Evolutionary conservation across 805 yeast genomes (phyloP), one percentile per base, ranked within the genome.

Genomic region (Wickerhamomyces sydowiorum): DNA sequence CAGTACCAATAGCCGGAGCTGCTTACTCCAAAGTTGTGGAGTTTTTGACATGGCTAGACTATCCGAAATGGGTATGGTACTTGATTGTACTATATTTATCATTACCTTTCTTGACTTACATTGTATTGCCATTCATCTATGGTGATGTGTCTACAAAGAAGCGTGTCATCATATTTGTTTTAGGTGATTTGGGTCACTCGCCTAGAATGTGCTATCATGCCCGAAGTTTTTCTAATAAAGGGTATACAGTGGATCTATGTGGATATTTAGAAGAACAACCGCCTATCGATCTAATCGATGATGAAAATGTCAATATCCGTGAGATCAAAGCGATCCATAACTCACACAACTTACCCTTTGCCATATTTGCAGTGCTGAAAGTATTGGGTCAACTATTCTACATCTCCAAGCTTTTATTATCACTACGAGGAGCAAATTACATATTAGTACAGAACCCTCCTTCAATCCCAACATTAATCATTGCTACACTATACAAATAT

Each of bases 191-290:
- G 41, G 96, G 96, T 13, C 95, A 89, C 57, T 90, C 97, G 0
- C 99, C 99, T 7, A 71, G 99, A 45, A 93, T 91, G 85, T 75
- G 82, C 51, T 86, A 91, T 62, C 99, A 93, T 59, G 96, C 95
- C 0, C 65, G 71, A 43, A 82, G 91, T 41, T 80, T 93, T 52
- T 74, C 84, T n/a, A 54, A 62, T 1, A 62, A 67, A 15, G 93
- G 89, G 0, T 84, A 81, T 60, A 67, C 70, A 36, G 98, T 93
- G 4, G 86, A 83, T 44, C 61, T 93, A 27, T 85, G 95, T 59
- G 99, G 99, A 0, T 91, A 90, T 52, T 49, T 80, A 0, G 85
- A 81, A 42, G 73, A 78, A 25, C 57, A 61, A 7, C 69, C 83
- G 1, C 78, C 88, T 0, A 48, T 50, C 7, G 77, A 69, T 28